Conservation (phyloP, 1,139 yeast species). For the Pichia sp. region DNA sequence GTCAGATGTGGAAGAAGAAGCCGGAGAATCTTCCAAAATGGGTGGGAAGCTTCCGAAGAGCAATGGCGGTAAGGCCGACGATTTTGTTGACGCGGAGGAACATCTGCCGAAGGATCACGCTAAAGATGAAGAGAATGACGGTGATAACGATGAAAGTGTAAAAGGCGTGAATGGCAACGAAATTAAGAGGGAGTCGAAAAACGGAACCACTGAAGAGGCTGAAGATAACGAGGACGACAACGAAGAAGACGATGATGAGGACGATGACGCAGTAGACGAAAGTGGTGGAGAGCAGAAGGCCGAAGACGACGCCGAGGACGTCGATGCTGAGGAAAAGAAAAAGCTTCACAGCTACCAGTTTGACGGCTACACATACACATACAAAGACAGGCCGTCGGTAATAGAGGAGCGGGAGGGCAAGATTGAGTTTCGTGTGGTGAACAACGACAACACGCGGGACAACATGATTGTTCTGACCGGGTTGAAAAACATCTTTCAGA, state of each 20-base stretch:
- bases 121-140: neutral
- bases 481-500: slow-evolving; percentile 89
- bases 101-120: neutral
- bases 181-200: too few species aligned
- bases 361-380: slow-evolving; percentile 80
- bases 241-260: neutral
- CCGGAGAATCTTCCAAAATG: neutral
- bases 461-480: slow-evolving; percentile 91
- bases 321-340: slow-evolving; percentile 48
- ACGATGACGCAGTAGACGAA: neutral
- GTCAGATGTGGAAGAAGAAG: neutral
- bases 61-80: slow-evolving; percentile 3
- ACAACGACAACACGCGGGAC: slow-evolving; percentile 85
- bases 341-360: slow-evolving; percentile 52
- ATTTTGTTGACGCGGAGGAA: slow-evolving; percentile 2
- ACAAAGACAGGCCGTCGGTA: slow-evolving; percentile 90
- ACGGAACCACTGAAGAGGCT: too few species aligned
- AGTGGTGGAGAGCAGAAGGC: neutral
- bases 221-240: neutral
- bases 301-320: slow-evolving; percentile 21
- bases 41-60: neutral
- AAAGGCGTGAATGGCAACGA: too few species aligned
- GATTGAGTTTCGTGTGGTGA: slow-evolving; percentile 92
- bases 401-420: slow-evolving; percentile 87
- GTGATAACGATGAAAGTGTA: neutral